Percentiles rank a stretch among this genome's conserved stretches.
These are phyloP conservation scores for Penicillium italicum DNA, from an alignment of 2,329 filamentous ascomycete species.

Conservation along the genomic window DNA sequence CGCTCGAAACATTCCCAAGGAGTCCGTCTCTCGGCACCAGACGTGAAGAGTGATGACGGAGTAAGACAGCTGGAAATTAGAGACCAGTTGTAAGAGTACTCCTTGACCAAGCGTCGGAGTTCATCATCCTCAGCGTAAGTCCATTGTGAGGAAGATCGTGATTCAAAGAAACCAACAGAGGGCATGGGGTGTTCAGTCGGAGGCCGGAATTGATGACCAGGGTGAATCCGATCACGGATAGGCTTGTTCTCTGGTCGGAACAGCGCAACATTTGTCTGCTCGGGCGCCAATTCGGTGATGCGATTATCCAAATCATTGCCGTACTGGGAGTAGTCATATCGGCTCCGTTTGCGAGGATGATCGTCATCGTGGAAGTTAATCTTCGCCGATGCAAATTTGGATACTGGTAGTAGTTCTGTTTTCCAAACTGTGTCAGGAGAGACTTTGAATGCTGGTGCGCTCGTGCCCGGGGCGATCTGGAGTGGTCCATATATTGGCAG, in stretches of 20 bases:
- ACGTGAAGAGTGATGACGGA: conserved; percentile 71
- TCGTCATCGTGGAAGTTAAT: conserved; percentile 65
- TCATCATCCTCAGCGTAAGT: conserved; percentile 86
- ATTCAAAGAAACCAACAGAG: conserved; percentile 83
- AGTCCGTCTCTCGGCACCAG: conserved; percentile 82
- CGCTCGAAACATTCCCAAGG: conserved; percentile 99
- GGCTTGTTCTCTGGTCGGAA: conserved; percentile 87
- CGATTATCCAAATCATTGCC: conserved; percentile 59
- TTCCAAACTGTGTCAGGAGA: conserved; percentile 71
- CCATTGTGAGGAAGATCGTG: conserved; percentile 84
- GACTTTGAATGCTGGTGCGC: conserved; percentile 55
- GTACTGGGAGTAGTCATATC: conserved; percentile 77
- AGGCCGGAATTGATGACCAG: conserved; percentile 86
- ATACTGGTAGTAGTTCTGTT: conserved; percentile 74
- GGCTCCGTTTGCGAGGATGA: conserved; percentile 70
- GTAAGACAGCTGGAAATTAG: conserved; percentile 79
- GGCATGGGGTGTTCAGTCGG: conserved; percentile 92
- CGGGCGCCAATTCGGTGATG: conserved; percentile 57
- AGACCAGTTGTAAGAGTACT: conserved; percentile 97
- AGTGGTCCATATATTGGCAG: conserved; percentile 72
- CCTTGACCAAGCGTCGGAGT: conserved; percentile 75
- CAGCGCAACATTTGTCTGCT: conserved; percentile 73
- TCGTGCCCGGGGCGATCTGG: conserved; percentile 54
- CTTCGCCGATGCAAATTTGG: conserved; percentile 79
- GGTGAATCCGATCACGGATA: conserved; percentile 84